These are phyloP conservation scores for Globisporangium alternatum DNA, from an alignment of 352 stramenopile species.

Conservation along the genomic window DNA sequence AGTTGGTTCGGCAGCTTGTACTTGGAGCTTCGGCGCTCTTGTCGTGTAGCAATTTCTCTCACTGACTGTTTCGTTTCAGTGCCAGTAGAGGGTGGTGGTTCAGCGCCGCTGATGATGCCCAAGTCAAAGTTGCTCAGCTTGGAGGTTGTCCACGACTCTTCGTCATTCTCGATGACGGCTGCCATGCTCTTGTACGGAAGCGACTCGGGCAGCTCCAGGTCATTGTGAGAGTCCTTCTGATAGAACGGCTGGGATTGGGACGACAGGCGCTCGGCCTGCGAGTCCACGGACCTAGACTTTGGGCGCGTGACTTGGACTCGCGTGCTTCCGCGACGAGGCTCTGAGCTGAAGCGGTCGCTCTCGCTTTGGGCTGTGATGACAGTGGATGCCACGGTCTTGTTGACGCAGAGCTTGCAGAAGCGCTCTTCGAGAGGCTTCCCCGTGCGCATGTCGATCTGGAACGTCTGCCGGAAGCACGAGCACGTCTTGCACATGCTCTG, in stretches of 20 bases:
- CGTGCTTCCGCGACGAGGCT: neutral
- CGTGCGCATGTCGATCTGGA: constrained; percentile 11
- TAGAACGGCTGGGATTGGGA: neutral
- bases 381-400: neutral
- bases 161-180: neutral
- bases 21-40: neutral
- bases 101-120: neutral
- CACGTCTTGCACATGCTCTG: constrained; percentile 37
- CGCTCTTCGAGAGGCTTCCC: constrained; percentile 1
- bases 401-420: constrained; percentile 10
- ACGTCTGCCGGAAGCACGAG: constrained; percentile 2
- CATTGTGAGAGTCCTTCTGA: neutral
- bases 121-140: constrained; percentile 11
- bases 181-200: neutral
- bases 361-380: neutral
- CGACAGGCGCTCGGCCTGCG: neutral
- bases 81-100: neutral
- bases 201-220: neutral
- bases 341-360: neutral
- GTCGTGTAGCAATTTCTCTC: neutral
- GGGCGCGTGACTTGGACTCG: neutral
- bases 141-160: constrained; percentile 7
- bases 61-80: neutral
- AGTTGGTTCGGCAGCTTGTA: neutral
- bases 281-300: constrained; percentile 8